Base-by-base conservation (phyloP, 768 basidiomycete species). In the Auriscalpium vulgare region DNA sequence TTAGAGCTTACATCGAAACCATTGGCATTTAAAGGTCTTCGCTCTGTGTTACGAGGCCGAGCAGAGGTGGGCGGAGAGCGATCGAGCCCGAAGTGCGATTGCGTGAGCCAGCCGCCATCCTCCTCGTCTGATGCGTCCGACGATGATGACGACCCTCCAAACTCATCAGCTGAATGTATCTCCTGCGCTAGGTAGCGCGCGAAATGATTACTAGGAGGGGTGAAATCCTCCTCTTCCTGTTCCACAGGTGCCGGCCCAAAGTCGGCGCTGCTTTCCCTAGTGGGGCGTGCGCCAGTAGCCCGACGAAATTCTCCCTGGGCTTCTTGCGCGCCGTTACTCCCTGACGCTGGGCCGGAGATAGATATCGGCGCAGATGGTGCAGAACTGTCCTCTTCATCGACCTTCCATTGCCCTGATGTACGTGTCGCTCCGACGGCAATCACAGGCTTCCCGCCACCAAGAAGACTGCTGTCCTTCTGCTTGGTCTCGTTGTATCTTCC, bases 401-500 rank as follows among this genome's bases (percentile, higher is more conserved):
- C 84, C 59, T 81, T 81, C 85, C 85, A 86, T 60, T 69, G 68
- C 10, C 66, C 67, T 29, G 73, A 69, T 10, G 67, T 69, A 9
- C 58, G 54, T 10, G 54, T 46, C 10, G 55, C 46, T 10, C 56
- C 63, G 29, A 59, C 57, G 2, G 56, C 68, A 23, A 88, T 67
- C 0, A 80, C 75, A 5, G 90, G 89, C 68, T 88, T 91, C 7
- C 90, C 90, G 16, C 94, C 95, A 3, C 93, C 95, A 14, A 98
- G 78, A 9, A 88, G 76, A 59, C 80, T 81, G 13, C 77, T 79
- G 65, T 97, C 94, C 43, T 84, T 83, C 59, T 80, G 80, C 73
- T 92, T 92, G 10, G 92, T 90, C 68, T 97, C 93, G 38, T 81
- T 78, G 63, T 94, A 91, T 37, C 90, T 74, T 6, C 90, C 91